A percentile compares a stretch with the other conserved stretches of the same genome.
phyloP scores from a whole-genome alignment of 164 flowering plant species.

The Vitis labrusca region DNA sequence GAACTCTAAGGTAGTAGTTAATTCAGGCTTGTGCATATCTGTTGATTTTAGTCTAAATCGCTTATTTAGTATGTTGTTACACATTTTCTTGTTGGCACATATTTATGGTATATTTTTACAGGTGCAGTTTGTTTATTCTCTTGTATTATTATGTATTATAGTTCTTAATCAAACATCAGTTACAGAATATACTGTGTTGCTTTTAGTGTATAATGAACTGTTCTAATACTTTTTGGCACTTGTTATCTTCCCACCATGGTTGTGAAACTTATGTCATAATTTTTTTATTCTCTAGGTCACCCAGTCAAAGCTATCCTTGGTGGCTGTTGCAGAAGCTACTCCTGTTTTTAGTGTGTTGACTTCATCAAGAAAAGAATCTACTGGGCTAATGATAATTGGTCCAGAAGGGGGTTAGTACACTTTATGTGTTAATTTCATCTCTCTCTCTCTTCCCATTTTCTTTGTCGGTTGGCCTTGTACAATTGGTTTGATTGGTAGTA shows the following conservation, averaged over 20 bases:
- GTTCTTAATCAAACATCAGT: too few species aligned
- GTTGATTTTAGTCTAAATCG: too few species aligned
- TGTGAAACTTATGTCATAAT: not conserved
- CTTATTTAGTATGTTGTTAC: too few species aligned
- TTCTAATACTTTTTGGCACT: not conserved
- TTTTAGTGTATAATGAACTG: too few species aligned
- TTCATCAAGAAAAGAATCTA: conserved; percentile 34
- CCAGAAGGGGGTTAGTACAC: conserved; percentile 90
- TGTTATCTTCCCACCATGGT: not conserved
- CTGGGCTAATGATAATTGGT: conserved; percentile 73
- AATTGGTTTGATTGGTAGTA: too few species aligned
- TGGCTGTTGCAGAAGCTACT: conserved; percentile 79
- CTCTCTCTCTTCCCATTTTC: not conserved
- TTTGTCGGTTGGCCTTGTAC: not conserved
- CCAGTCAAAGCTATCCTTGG: conserved; percentile 65
- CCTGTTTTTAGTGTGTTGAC: conserved; percentile 56
- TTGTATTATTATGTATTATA: too few species aligned
- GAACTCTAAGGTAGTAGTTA: too few species aligned
- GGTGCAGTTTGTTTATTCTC: too few species aligned
- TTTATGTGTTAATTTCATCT: not conserved
- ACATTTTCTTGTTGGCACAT: too few species aligned
- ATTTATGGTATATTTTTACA: too few species aligned
- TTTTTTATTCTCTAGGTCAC: conserved; percentile 45
- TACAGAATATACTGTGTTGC: too few species aligned
- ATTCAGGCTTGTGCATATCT: too few species aligned